phyloP scores from a whole-genome alignment of 352 stramenopile genomes.

The Detonula confervacea region DNA sequence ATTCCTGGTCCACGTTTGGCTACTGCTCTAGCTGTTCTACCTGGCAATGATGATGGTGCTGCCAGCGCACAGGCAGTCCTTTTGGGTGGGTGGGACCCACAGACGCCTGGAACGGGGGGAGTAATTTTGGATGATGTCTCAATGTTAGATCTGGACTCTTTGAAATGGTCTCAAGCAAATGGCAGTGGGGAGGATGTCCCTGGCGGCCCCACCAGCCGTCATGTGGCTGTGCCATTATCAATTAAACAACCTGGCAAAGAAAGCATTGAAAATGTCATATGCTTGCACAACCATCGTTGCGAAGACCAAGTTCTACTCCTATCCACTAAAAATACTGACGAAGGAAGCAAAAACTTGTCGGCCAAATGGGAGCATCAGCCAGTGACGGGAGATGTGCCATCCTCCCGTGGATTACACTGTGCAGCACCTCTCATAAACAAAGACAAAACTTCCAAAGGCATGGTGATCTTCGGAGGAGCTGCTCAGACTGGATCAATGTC shows the following conservation, averaged over 20 bases:
- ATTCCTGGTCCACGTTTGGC: constrained; percentile 64
- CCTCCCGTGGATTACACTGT: constrained; percentile 71
- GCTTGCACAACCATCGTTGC: constrained; percentile 78
- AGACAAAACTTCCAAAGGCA: constrained; percentile 12
- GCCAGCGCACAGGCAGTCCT: constrained; percentile 39
- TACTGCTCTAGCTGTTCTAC: constrained; percentile 42
- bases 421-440: constrained; percentile 28
- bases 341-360: constrained; percentile 4
- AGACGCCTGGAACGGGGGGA: constrained; percentile 65
- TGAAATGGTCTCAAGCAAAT: constrained; percentile 23
- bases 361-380: constrained; percentile 46
- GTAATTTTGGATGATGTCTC: constrained; percentile 74
- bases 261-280: constrained; percentile 28
- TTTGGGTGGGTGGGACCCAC: constrained; percentile 79
- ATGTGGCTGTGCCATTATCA: constrained; percentile 60
- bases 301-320: constrained; percentile 69
- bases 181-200: constrained; percentile 29
- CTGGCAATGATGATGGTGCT: background rate
- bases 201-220: constrained; percentile 65
- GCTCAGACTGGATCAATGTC: constrained; percentile 71
- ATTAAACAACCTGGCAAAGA: background rate
- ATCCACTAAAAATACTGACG: constrained; percentile 31
- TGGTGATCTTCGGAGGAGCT: constrained; percentile 76
- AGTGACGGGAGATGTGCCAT: constrained; percentile 57
- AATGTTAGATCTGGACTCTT: constrained; percentile 36